Conservation (phyloP, 2,329 filamentous ascomycete genomes). For the Hymenoscyphus albidus region DNA sequence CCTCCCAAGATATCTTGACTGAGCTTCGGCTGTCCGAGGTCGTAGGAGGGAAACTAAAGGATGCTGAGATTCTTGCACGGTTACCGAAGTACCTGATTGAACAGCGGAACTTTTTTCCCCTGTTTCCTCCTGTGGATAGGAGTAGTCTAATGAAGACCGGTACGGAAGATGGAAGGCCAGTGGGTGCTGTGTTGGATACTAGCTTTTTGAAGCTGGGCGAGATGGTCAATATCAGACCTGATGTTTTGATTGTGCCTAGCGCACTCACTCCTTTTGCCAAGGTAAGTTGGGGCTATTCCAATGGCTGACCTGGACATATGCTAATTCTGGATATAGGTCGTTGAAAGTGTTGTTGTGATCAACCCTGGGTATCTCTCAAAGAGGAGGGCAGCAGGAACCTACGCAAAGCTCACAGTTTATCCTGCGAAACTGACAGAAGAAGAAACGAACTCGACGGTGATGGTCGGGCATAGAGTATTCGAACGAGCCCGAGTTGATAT, state of each 20-base stretch:
- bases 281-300: constrained; percentile 48
- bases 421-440: constrained; percentile 57
- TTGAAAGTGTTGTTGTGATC: constrained; percentile 83
- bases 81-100: constrained; percentile 75
- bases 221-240: constrained; percentile 80
- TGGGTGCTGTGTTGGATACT: constrained; percentile 76
- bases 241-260: constrained; percentile 80
- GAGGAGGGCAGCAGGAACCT: constrained; percentile 78
- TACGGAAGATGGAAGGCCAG: constrained; percentile 54
- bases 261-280: constrained; percentile 82
- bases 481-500: constrained; percentile 85
- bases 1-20: constrained; percentile 77
- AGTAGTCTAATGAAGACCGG: constrained; percentile 63
- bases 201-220: constrained; percentile 86
- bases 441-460: constrained; percentile 51
- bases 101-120: constrained; percentile 84
- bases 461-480: constrained; percentile 72
- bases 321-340: constrained; percentile 55
- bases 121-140: constrained; percentile 77
- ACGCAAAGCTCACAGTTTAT: constrained; percentile 72
- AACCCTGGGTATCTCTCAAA: constrained; percentile 90
- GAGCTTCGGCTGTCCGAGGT: constrained; percentile 77
- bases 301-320: not conserved
- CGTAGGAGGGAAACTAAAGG: constrained; percentile 49
- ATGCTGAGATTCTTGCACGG: constrained; percentile 49